These are phyloP conservation scores for Hyparrhenia diplandra DNA, from an alignment of 176 grass and related monocot genomes.

Conservation along the genomic window DNA sequence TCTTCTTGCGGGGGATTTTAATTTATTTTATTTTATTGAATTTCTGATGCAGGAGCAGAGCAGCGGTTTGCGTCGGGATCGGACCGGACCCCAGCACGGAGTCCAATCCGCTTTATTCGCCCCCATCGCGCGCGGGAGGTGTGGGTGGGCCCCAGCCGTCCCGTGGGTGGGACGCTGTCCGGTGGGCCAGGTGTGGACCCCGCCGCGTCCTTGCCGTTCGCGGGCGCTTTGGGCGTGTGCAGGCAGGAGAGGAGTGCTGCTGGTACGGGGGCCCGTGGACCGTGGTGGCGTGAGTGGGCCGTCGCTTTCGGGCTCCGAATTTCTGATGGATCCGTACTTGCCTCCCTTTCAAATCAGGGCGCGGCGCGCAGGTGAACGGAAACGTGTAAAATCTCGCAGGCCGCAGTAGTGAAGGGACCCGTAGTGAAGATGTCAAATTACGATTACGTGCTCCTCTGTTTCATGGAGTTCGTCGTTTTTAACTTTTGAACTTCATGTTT, in stretches of 20 bases:
- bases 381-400: too few relatives aligned
- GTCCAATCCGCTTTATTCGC: constrained; percentile 35
- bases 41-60: background rate
- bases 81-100: constrained; percentile 20
- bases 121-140: too few relatives aligned
- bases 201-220: background rate
- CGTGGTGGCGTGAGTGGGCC: background rate
- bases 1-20: background rate
- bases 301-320: background rate
- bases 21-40: background rate
- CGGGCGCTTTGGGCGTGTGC: background rate
- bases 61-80: background rate
- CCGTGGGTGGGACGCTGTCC: background rate
- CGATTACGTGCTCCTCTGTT: too few relatives aligned
- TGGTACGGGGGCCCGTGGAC: background rate
- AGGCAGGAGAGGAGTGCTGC: background rate
- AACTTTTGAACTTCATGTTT: too few relatives aligned
- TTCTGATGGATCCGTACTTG: background rate
- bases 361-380: too few relatives aligned
- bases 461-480: too few relatives aligned
- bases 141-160: background rate
- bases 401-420: too few relatives aligned
- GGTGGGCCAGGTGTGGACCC: background rate
- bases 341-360: too few relatives aligned
- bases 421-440: too few relatives aligned